Evolutionary conservation across 306 rosid genomes (phyloP).

Genomic region (Parietaria judaica): DNA sequence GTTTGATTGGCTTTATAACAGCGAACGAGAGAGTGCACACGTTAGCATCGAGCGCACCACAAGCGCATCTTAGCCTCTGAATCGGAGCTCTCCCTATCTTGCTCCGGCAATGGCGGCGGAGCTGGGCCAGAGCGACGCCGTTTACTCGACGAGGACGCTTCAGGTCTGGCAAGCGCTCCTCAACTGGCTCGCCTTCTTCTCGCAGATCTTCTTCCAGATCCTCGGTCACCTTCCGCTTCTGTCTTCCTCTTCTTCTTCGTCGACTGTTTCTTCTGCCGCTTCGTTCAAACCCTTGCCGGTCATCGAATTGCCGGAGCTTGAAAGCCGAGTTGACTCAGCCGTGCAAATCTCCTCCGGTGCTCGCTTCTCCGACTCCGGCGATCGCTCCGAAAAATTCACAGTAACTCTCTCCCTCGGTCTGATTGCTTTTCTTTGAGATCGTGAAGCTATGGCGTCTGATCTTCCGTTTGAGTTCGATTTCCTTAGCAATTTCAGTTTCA

Average conservation of each 20-base stretch:
- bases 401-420: slow-evolving; percentile 29
- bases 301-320: slow-evolving; percentile 52
- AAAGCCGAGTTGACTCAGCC: slow-evolving; percentile 36
- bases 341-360: slow-evolving; percentile 38
- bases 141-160: slow-evolving; percentile 48
- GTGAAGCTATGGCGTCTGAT: neutral
- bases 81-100: neutral
- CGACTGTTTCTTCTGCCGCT: slow-evolving; percentile 42
- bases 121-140: slow-evolving; percentile 84
- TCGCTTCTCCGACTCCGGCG: slow-evolving; percentile 24
- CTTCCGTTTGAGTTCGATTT: neutral
- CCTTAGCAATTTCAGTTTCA: neutral
- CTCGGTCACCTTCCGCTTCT: slow-evolving; percentile 73
- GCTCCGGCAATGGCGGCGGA: slow-evolving; percentile 49
- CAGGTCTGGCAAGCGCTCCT: slow-evolving; percentile 71
- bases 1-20: neutral
- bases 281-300: slow-evolving; percentile 75
- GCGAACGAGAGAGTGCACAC: slow-evolving; percentile 1
- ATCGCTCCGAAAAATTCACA: slow-evolving; percentile 17
- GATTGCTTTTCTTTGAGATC: neutral
- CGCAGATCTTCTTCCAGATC: slow-evolving; percentile 80
- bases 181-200: slow-evolving; percentile 79
- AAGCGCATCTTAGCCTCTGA: neutral
- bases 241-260: slow-evolving; percentile 56
- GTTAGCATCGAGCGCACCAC: slow-evolving; percentile 18